These are phyloP conservation scores for Nemania diffusa DNA, from an alignment of 2,329 filamentous ascomycete species.

Conservation along the genomic window DNA sequence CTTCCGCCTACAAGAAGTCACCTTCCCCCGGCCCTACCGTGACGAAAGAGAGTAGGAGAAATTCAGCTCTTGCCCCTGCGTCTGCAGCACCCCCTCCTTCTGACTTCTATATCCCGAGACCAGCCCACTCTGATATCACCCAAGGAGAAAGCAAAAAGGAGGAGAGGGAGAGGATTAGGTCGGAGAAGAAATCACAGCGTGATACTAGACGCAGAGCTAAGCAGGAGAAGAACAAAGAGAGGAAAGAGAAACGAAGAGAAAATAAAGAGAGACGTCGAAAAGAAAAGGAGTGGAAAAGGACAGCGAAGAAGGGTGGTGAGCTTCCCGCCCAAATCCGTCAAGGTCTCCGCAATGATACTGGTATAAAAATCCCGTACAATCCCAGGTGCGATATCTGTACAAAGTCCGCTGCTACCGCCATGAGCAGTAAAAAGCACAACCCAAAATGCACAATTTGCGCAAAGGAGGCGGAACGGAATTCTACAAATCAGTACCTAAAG, in stretches of 20 bases:
- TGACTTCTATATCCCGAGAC: slow-evolving; percentile 17
- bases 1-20: slow-evolving; percentile 3
- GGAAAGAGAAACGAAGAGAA: slow-evolving; percentile 33
- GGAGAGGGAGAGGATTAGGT: slow-evolving; percentile 34
- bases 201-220: slow-evolving; percentile 36
- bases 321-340: slow-evolving; percentile 31
- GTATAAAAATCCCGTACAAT: slow-evolving; percentile 20
- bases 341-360: slow-evolving; percentile 17
- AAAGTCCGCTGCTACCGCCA: slow-evolving; percentile 19
- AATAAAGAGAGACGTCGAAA: slow-evolving; percentile 37
- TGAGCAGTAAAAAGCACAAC: slow-evolving; percentile 20
- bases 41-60: not conserved
- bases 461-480: slow-evolving; percentile 23
- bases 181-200: slow-evolving; percentile 35
- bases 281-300: slow-evolving; percentile 36
- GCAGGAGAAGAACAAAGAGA: slow-evolving; percentile 38
- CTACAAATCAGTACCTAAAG: slow-evolving; percentile 36
- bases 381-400: slow-evolving; percentile 40
- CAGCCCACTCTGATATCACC: not conserved
- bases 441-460: slow-evolving; percentile 30
- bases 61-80: slow-evolving; percentile 25
- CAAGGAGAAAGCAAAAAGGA: slow-evolving; percentile 17
- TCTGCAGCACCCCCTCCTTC: slow-evolving; percentile 15
- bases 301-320: slow-evolving; percentile 35
- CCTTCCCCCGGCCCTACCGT: slow-evolving; percentile 2